Conservation (phyloP, 805 yeast species). For the Nakazawaea anatomiae region DNA sequence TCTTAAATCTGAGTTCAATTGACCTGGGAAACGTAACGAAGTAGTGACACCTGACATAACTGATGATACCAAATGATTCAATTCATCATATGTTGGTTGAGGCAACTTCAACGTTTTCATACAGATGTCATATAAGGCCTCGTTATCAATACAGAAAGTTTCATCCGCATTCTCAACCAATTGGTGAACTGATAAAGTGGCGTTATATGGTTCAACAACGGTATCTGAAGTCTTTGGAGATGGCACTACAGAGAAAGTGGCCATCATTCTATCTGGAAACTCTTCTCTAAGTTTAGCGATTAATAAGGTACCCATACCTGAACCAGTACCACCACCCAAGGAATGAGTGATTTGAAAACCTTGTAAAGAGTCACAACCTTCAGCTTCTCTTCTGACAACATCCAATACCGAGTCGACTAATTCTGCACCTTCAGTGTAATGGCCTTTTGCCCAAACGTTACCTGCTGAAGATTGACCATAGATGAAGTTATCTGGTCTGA, state of each 20-base stretch:
- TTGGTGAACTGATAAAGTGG: conserved; percentile 86
- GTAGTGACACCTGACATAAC: conserved; percentile 97
- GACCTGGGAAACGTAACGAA: conserved; percentile 91
- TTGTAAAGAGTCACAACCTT: conserved; percentile 86
- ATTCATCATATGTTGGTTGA: conserved; percentile 73
- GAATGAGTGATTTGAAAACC: conserved; percentile 90
- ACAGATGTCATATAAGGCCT: conserved; percentile 87
- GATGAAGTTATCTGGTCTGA: conserved; percentile 88
- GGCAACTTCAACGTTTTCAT: conserved; percentile 76
- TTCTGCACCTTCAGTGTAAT: conserved; percentile 95
- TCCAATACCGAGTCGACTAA: conserved; percentile 86
- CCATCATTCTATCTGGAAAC: conserved; percentile 94
- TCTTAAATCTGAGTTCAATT: conserved; percentile 86
- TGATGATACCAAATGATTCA: conserved; percentile 77
- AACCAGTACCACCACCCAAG: conserved; percentile 91
- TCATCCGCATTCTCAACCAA: conserved; percentile 87
- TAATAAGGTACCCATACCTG: conserved; percentile 91
- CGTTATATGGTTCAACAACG: conserved; percentile 93
- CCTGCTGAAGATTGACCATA: conserved; percentile 93
- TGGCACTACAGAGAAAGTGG: conserved; percentile 90
- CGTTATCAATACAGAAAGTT: conserved; percentile 93
- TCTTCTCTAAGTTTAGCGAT: conserved; percentile 86
- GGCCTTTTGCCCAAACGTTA: conserved; percentile 96
- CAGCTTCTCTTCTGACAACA: conserved; percentile 89
- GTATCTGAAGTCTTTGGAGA: conserved; percentile 90